Conservation (phyloP, 371 early-diverging fungal species). For the Zancudomyces culisetae region DNA sequence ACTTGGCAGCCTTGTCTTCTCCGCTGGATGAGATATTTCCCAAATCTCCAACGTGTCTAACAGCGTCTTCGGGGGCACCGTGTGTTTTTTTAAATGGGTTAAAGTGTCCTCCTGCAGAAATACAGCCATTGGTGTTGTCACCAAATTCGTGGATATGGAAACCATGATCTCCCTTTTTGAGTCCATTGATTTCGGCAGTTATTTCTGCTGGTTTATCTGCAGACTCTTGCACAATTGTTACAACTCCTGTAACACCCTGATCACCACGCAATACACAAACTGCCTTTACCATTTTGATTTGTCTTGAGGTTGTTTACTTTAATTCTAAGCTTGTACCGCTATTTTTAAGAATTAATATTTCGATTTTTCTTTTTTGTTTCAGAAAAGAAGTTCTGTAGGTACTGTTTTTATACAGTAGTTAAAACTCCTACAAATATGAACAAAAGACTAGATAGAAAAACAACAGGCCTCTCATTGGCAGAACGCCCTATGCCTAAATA, state of each 20-base stretch:
- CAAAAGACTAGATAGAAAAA: no score
- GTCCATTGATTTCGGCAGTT: conserved; percentile 34
- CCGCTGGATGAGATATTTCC: conserved; percentile 51
- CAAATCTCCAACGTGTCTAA: conserved; percentile 73
- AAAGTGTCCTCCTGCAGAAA: conserved; percentile 54
- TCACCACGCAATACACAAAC: conserved; percentile 41
- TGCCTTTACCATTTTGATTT: conserved; percentile 42
- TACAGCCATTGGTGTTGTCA: conserved; percentile 38
- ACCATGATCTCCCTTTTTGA: conserved; percentile 62
- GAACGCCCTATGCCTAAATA: no score
- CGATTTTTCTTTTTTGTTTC: not conserved
- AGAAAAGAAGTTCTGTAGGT: not conserved
- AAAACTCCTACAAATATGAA: no score
- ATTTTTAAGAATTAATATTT: not conserved
- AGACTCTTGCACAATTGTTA: conserved; percentile 43
- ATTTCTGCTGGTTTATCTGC: conserved; percentile 32
- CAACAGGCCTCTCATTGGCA: no score
- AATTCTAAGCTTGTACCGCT: no score
- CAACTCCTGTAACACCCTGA: conserved; percentile 38
- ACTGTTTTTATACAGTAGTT: not conserved
- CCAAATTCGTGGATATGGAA: conserved; percentile 64
- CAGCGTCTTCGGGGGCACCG: conserved; percentile 42
- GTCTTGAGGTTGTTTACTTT: no score
- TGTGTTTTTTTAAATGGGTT: conserved; percentile 61
- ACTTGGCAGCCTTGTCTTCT: conserved; percentile 19